Percentiles rank a stretch among this genome's conserved stretches.
These are phyloP conservation scores for Phytophthora quininea DNA, from an alignment of 352 stramenopile genomes.

Conservation along the genomic window DNA sequence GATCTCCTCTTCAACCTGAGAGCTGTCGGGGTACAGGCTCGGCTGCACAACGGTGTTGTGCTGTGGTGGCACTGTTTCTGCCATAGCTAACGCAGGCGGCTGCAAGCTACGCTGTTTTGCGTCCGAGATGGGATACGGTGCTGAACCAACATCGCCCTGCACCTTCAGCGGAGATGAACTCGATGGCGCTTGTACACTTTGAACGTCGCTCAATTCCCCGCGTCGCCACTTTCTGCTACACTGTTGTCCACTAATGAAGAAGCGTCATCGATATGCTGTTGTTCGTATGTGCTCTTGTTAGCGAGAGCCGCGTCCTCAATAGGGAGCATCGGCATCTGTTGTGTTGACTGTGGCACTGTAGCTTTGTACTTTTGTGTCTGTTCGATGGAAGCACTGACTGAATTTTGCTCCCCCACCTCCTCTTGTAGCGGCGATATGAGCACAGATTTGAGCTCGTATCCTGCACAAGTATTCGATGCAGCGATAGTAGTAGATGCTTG, in stretches of 20 bases:
- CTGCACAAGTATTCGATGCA: neutral
- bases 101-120: neutral
- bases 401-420: neutral
- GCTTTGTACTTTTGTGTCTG: slow-evolving; percentile 9
- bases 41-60: neutral
- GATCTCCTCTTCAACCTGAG: neutral
- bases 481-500: neutral
- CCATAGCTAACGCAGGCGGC: neutral
- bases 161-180: neutral
- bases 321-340: too few relatives aligned
- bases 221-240: neutral
- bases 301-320: neutral
- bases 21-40: neutral
- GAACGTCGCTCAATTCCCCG: slow-evolving; percentile 7
- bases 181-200: slow-evolving; percentile 7
- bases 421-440: slow-evolving; percentile 21
- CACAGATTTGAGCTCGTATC: slow-evolving; percentile 36
- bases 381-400: neutral
- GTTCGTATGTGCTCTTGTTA: slow-evolving; percentile 6
- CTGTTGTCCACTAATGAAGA: neutral
- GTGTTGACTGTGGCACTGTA: too few relatives aligned
- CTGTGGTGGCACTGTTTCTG: neutral
- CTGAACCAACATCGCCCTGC: too few relatives aligned
- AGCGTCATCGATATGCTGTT: neutral
- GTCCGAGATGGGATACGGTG: neutral